A percentile compares a stretch with the other conserved stretches of the same genome.
Conservation (phyloP, 345 rosid genomes). For the Lenwebbia sp. region DNA sequence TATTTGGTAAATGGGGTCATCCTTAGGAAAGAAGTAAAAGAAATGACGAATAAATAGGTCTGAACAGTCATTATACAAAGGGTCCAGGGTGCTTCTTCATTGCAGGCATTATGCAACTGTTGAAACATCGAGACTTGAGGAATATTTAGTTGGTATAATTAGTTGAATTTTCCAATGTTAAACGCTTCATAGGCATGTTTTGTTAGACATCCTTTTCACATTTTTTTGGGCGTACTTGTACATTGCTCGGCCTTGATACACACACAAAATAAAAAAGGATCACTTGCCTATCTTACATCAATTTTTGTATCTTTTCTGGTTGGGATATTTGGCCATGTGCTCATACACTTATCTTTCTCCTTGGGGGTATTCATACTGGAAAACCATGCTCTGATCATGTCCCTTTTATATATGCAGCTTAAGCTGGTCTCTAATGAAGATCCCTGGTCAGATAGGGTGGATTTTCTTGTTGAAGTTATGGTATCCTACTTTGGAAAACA, state of each 20-base stretch:
- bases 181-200: not conserved
- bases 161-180: not conserved
- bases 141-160: not conserved
- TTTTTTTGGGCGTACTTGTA: not conserved
- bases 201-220: not conserved
- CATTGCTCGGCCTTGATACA: not conserved
- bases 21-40: not conserved
- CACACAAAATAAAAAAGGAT: not conserved
- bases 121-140: not conserved
- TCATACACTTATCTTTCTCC: not conserved
- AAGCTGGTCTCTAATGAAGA: constrained; percentile 75
- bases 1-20: not conserved
- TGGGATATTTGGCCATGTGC: not conserved
- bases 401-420: constrained; percentile 41
- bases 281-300: not conserved
- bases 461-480: constrained; percentile 89
- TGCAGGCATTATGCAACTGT: not conserved
- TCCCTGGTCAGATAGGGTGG: constrained; percentile 80
- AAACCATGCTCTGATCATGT: not conserved
- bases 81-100: not conserved
- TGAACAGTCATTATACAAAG: not conserved
- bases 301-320: not conserved
- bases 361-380: not conserved
- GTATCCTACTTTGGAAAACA: constrained; percentile 90
- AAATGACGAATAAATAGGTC: not conserved